Base-by-base conservation (phyloP, 2,329 filamentous ascomycete species). In the Coniella lustricola region DNA sequence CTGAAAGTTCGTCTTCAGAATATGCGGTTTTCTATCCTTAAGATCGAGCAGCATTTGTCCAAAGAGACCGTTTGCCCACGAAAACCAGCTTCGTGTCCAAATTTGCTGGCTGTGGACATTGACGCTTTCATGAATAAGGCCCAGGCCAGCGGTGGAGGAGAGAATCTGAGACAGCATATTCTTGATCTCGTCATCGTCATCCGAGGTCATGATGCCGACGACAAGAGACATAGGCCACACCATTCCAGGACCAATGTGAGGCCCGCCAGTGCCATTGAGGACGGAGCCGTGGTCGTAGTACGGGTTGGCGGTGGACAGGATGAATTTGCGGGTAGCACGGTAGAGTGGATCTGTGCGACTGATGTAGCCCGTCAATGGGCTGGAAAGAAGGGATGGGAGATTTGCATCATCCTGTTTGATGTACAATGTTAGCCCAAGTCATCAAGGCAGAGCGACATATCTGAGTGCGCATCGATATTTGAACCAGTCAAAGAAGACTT, bases 61-160 rank as follows among this genome's bases (percentile, higher is more conserved):
- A 66, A 90, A 93, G n/a, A 94, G 79, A 0, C 85, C 88, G 61
- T 93, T 93, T 13, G 87, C 87, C 88, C 88, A 94, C 85, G 86
- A 90, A 52, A 72, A 73, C 53, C 49, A 68, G 63, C 64, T 60
- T 67, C 82, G 67, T 13, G 82, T 85, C 62, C 82, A 86, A 18
- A 76, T 70, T 34, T 65, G 69, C 29, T 73, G 65, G 47, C 71
- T 68, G 42, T 79, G 72, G 18, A 85, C 82, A 57, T 83, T 74
- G 44, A 87, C 73, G 55, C 80, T 82, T 66, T 87, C 84, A 59
- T 87, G 82, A 10, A 87, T 71, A 51, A 87, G 63, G 0, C 84
- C 83, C 21, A 83, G 67, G n/a, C 69, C 67, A 55, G 75, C 80
- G 2, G 76, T 79, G 55, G 77, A 73, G 59, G 80, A 77, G 41